Base-by-base conservation (phyloP, 345 rosid species). In the Lumnitzera littorea region DNA sequence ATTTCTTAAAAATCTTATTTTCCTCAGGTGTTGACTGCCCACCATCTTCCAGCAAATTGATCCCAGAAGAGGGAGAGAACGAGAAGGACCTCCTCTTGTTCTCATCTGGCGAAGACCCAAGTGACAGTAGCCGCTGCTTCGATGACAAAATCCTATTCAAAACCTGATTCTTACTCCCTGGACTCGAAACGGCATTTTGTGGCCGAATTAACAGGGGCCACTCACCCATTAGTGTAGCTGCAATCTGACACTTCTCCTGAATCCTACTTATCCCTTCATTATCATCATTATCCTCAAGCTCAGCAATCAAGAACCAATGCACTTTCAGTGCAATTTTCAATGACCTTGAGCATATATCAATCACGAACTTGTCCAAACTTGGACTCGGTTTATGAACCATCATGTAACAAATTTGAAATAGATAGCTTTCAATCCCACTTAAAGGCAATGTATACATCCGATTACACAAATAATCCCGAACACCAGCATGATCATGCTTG, bases 311-410 rank as follows among this genome's bases (percentile, higher is more conserved):
- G 67, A 91, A 88, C 99, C 99, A 91, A 64, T 95, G 96, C 85
- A 95, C 98, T 71, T 95, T 95, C 73, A 95, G 55, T 11, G 99
- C 94, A 16, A 95, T 91, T 68, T 84, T 81, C 51, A 88, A 76
- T 2, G 99, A 91, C 76, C 85, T 88, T 0, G 87, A 83, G 76
- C 96, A 86, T 50, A 85, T 78, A 66, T 95, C 98, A 48, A 95
- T 88, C 12, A 91, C 96, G 72, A 95, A 95, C 83, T 91, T 95
- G 70, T 95, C 99, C 79, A 95, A 74, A 53, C 98, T 91, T 2
- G 98, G 99, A 80, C 98, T 95, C 2, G 99, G 98, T 73, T 91
- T 88, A 72, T 95, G 98, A 51, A 95, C 90, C 79, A 86, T 74
- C 92, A 95, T 88, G 68, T 86, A 91, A 69, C 96, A 91, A 58